Base-by-base conservation (phyloP, 441 rosid species). In the Adansonia rubrostipa region DNA sequence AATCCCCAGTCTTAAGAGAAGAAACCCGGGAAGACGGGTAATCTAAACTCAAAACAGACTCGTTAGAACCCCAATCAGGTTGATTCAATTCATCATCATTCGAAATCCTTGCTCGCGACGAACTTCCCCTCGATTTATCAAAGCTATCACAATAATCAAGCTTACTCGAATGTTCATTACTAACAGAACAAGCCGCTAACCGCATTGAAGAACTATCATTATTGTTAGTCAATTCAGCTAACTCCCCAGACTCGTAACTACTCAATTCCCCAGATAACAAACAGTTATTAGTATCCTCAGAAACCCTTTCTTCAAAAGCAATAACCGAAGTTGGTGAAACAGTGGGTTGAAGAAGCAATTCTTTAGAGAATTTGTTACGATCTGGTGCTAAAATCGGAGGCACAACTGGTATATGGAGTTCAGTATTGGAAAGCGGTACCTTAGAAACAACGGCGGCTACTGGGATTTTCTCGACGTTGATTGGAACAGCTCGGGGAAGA, bases 11-110 rank as follows among this genome's bases (percentile, higher is more conserved):
- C 80, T 86, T 87, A 54, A 70, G 84, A 60, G 85, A 86, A 6
- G 92, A 91, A 84, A 91, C 95, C 77, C 96, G 86, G 0, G 98
- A 94, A 79, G 98, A 96, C 0, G 97, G 97, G 82, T 91, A 96
- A 74, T 94, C 99, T 80, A 86, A 81, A 68, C 98, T 94, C 87
- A 94, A 62, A 56, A 90, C 88, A 0, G 98, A 96, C 72, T 89
- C 97, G 79, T 80, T 96, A 1, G 98, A 93, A 58, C 78, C 94
- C 98, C 96, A 93, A 78, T 92, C 95, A 6, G 79, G 84, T 20
- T 83, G 85, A 78, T 84, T 92, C 45, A 78, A 80, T 63, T 86
- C 90, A 77, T 85, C 90, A 76, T 86, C 84, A 80, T 80, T 78
- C 22, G 85, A 76, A 19, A 74, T 73, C 75, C 85, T 71, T 11